phyloP scores from a whole-genome alignment of 345 rosid genomes.

The Lepidium africanum region DNA sequence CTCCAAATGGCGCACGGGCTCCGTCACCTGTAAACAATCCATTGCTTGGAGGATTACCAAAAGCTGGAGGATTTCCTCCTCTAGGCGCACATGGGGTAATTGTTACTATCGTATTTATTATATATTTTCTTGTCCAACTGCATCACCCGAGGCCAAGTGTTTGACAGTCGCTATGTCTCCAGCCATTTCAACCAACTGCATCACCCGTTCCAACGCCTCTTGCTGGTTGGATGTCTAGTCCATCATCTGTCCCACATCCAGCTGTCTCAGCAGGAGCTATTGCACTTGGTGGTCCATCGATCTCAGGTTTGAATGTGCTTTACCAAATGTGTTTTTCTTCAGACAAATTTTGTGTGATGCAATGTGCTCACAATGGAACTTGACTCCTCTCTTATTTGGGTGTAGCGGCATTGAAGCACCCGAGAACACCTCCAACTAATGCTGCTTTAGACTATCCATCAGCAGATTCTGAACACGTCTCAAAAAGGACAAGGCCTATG shows the following conservation, averaged over 20 bases:
- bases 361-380: conserved; percentile 1
- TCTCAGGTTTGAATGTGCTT: conserved; percentile 47
- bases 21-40: conserved; percentile 90
- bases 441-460: conserved; percentile 78
- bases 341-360: background rate
- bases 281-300: conserved; percentile 81
- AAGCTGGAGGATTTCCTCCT: conserved; percentile 91
- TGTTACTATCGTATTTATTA: background rate
- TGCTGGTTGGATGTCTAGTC: conserved; percentile 98
- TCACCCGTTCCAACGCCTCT: conserved; percentile 77
- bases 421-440: conserved; percentile 77
- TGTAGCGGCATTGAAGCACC: conserved; percentile 87
- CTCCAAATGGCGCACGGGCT: conserved; percentile 94
- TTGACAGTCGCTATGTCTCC: conserved; percentile 30
- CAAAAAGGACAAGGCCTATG: conserved; percentile 85
- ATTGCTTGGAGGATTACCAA: conserved; percentile 73
- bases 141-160: conserved; percentile 2
- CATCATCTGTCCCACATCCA: conserved; percentile 74
- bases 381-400: background rate
- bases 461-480: conserved; percentile 83
- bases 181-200: conserved; percentile 90
- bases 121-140: background rate
- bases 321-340: background rate
- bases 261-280: conserved; percentile 79
- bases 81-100: conserved; percentile 91